These are phyloP conservation scores for Talaromyces nanjingensis DNA, from an alignment of 495 filamentous ascomycete genomes.

Conservation along the genomic window DNA sequence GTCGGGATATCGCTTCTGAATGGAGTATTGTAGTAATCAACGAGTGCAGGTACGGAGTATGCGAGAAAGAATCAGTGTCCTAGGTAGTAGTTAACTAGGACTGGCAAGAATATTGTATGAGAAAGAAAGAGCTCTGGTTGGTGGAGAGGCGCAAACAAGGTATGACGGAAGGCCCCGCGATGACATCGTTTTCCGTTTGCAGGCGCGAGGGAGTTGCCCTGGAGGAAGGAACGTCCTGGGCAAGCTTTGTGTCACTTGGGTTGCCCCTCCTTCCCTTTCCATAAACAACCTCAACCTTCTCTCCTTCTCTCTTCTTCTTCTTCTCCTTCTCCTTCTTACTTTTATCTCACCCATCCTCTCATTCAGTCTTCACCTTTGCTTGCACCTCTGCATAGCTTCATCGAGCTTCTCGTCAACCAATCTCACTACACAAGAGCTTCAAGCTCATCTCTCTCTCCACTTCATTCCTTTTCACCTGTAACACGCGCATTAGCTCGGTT, in stretches of 20 bases:
- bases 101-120: neutral
- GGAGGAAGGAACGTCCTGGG: neutral
- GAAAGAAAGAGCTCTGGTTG: neutral
- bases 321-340: constrained; percentile 5
- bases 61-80: too few species aligned
- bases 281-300: neutral
- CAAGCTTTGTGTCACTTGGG: neutral
- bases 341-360: constrained; percentile 7
- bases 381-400: neutral
- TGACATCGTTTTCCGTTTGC: constrained; percentile 9
- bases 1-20: constrained; percentile 1
- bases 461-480: neutral
- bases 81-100: too few species aligned
- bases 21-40: neutral
- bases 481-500: neutral
- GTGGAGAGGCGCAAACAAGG: neutral
- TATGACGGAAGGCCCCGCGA: constrained; percentile 9
- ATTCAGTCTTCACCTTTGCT: neutral
- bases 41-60: neutral
- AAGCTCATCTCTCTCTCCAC: neutral
- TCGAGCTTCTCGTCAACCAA: neutral
- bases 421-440: neutral
- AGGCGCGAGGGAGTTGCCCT: neutral
- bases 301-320: neutral
- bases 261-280: constrained; percentile 3